Percentiles rank a stretch among this genome's conserved stretches.
phyloP scores from a whole-genome alignment of 805 yeast species.

The Candida sonorensis region DNA sequence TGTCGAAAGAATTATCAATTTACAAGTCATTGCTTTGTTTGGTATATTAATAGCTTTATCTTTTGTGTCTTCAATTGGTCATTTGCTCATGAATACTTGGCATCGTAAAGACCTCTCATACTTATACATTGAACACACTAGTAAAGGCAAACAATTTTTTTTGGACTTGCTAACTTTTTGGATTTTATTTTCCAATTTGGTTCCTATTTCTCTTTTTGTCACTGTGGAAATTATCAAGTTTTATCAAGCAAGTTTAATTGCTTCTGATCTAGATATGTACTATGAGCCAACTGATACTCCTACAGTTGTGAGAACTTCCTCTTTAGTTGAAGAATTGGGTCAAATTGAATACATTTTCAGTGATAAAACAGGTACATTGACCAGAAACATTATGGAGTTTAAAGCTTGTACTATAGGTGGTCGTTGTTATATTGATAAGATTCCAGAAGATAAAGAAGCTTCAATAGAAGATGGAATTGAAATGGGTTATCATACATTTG shows the following conservation, averaged over 20 bases:
- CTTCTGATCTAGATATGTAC: conserved; percentile 92
- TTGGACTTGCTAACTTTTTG: conserved; percentile 87
- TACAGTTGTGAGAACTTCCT: conserved; percentile 89
- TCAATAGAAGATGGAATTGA: conserved; percentile 71
- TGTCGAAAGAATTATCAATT: conserved; percentile 89
- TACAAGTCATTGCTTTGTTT: conserved; percentile 86
- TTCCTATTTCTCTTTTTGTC: conserved; percentile 95
- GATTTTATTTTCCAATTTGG: conserved; percentile 93
- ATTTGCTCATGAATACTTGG: conserved; percentile 63
- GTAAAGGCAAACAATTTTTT: conserved; percentile 66
- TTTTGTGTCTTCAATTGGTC: conserved; percentile 79
- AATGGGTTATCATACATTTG: conserved; percentile 70
- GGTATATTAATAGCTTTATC: conserved; percentile 70
- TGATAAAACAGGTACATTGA: conserved; percentile 95
- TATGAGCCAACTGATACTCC: conserved; percentile 86
- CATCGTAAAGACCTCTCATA: conserved; percentile 52
- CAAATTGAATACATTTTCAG: conserved; percentile 95
- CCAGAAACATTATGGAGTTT: conserved; percentile 95
- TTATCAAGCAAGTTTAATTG: conserved; percentile 90
- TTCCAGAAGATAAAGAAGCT: conserved; percentile 86
- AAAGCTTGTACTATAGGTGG: conserved; percentile 93
- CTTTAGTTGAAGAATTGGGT: conserved; percentile 94
- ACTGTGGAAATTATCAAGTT: conserved; percentile 94
- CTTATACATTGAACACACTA: conserved; percentile 61
- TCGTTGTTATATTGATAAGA: conserved; percentile 73